phyloP scores from a whole-genome alignment of 139 green algal genomes.

The Chlorella sp. region DNA sequence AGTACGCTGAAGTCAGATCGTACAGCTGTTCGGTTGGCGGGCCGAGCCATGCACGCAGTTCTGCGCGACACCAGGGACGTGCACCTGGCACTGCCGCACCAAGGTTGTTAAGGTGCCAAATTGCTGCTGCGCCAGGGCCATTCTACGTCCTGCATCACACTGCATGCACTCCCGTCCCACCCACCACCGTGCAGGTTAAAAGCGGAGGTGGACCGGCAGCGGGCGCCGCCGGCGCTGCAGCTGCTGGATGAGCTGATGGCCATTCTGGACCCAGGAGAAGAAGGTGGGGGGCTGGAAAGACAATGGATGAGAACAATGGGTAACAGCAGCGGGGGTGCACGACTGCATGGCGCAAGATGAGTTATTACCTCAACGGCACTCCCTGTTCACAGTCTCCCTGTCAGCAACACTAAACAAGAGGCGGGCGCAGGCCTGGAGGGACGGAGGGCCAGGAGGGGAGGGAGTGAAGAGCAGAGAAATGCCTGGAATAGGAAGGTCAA shows the following conservation, averaged over 20 bases:
- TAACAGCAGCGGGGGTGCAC: neutral
- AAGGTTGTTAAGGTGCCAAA: neutral
- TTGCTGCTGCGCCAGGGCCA: neutral
- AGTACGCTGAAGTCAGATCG: no score
- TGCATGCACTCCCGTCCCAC: neutral
- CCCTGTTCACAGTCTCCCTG: no score
- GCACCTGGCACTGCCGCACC: neutral
- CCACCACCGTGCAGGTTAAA: conserved; percentile 5
- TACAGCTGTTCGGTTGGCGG: neutral
- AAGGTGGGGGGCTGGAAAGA: neutral
- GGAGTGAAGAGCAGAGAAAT: no score
- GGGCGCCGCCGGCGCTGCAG: conserved; percentile 9
- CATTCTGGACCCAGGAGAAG: conserved; percentile 23
- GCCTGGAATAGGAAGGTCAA: no score
- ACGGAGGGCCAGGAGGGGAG: no score
- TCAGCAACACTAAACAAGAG: no score
- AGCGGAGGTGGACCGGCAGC: conserved; percentile 31
- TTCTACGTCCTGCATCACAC: neutral
- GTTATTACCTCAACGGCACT: no score
- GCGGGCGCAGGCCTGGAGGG: no score
- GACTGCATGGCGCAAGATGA: neutral
- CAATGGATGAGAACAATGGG: neutral
- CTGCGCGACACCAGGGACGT: neutral
- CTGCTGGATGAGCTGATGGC: conserved; percentile 37
- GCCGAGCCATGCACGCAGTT: neutral